These are phyloP conservation scores for Trichoderma sp. DNA, from an alignment of 2,329 filamentous ascomycete species.

Conservation along the genomic window DNA sequence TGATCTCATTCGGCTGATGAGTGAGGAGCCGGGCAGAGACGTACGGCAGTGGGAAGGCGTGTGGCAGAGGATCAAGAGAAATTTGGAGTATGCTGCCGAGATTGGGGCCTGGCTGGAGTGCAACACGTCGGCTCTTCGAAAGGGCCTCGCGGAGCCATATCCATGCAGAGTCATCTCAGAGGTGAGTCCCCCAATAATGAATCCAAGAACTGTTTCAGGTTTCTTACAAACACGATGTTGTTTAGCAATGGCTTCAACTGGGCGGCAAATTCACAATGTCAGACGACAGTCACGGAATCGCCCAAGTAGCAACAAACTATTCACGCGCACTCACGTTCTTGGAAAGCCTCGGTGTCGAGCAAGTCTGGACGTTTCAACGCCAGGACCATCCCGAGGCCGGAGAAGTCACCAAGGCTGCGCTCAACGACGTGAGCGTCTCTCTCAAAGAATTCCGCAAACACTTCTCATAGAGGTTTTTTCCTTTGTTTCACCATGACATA, in stretches of 20 bases:
- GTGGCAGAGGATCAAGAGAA: slow-evolving; percentile 75
- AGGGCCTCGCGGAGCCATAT: slow-evolving; percentile 90
- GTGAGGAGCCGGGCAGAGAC: slow-evolving; percentile 66
- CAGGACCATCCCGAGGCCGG: slow-evolving; percentile 38
- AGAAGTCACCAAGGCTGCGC: slow-evolving; percentile 39
- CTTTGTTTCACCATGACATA: background rate
- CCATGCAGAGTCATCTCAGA: slow-evolving; percentile 77
- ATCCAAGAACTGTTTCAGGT: too few species aligned
- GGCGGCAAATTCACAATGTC: slow-evolving; percentile 87
- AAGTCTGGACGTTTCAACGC: slow-evolving; percentile 62
- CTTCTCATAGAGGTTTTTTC: slow-evolving; percentile 31
- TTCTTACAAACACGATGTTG: background rate
- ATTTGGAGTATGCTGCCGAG: slow-evolving; percentile 68
- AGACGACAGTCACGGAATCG: slow-evolving; percentile 90
- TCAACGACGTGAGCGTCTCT: slow-evolving; percentile 51
- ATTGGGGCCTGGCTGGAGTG: slow-evolving; percentile 88
- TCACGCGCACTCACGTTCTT: slow-evolving; percentile 70
- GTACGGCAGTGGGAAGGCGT: slow-evolving; percentile 63
- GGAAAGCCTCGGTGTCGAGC: slow-evolving; percentile 63
- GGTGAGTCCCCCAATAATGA: slow-evolving; percentile 59
- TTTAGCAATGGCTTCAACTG: slow-evolving; percentile 71
- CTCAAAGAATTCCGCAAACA: slow-evolving; percentile 46
- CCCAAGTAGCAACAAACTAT: slow-evolving; percentile 88
- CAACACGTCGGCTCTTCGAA: slow-evolving; percentile 84
- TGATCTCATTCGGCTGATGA: slow-evolving; percentile 84